Conservation (phyloP, 2,329 filamentous ascomycete genomes). For the Pseudogymnoascus destructans region DNA sequence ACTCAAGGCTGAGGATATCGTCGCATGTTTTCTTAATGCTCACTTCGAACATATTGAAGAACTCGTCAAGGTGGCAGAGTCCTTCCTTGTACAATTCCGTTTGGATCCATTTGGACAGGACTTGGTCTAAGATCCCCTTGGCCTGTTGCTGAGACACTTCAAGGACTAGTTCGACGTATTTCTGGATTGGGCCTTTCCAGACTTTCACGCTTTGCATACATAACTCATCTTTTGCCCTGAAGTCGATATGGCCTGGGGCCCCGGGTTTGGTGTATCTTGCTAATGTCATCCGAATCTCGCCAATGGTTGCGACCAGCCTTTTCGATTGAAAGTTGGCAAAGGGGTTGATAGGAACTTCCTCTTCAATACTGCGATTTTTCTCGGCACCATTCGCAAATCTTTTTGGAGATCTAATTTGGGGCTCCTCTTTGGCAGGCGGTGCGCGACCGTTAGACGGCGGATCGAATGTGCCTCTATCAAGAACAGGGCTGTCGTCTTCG, state of each 20-base stretch:
- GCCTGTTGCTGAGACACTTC: slow-evolving; percentile 31
- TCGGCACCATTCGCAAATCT: not conserved
- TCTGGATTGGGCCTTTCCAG: slow-evolving; percentile 42
- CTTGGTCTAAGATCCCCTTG: slow-evolving; percentile 31
- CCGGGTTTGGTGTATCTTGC: slow-evolving; percentile 41
- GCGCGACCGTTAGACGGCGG: not conserved
- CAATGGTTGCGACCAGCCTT: slow-evolving; percentile 15
- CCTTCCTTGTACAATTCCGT: slow-evolving; percentile 39
- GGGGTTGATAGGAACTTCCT: too few species aligned
- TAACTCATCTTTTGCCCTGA: slow-evolving; percentile 46
- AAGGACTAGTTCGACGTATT: slow-evolving; percentile 33
- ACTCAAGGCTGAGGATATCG: slow-evolving; percentile 38
- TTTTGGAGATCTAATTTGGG: not conserved
- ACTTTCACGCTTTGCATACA: slow-evolving; percentile 42
- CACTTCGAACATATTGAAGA: not conserved
- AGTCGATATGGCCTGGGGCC: slow-evolving; percentile 44
- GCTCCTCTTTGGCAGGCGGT: not conserved
- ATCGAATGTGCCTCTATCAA: not conserved
- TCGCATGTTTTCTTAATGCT: slow-evolving; percentile 28
- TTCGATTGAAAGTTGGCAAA: not conserved
- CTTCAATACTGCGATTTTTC: not conserved
- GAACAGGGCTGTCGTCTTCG: slow-evolving; percentile 13
- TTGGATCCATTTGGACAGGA: slow-evolving; percentile 36
- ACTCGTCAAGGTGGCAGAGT: too few species aligned
- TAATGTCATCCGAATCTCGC: slow-evolving; percentile 41